phyloP scores from a whole-genome alignment of 441 rosid species.

The Hypseocharis bilobata region DNA sequence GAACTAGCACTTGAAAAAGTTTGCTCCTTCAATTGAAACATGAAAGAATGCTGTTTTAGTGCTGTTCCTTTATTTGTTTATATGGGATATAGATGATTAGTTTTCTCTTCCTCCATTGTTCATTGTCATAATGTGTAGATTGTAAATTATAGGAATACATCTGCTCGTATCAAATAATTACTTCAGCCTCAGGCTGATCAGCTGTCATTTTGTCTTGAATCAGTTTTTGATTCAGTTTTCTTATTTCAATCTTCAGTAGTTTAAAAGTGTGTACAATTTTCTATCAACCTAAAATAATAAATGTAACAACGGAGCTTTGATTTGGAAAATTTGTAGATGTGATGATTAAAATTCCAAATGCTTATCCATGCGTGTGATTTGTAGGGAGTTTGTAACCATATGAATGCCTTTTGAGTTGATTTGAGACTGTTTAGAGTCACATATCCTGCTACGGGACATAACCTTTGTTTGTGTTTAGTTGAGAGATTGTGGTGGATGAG shows the following conservation, averaged over 20 bases:
- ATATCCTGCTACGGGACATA: too few relatives aligned
- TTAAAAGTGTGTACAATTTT: background rate
- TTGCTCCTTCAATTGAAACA: conserved; percentile 24
- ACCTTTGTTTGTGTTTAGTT: too few relatives aligned
- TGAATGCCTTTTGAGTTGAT: too few relatives aligned
- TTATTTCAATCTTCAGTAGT: background rate
- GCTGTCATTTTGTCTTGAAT: background rate
- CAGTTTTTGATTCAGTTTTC: background rate
- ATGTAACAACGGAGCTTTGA: too few relatives aligned
- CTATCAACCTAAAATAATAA: background rate
- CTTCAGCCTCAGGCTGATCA: background rate
- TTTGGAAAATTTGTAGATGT: too few relatives aligned
- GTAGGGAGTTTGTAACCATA: too few relatives aligned
- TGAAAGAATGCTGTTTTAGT: background rate
- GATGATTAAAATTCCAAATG: too few relatives aligned
- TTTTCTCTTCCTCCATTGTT: background rate
- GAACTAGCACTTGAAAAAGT: conserved; percentile 58
- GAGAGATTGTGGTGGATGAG: too few relatives aligned
- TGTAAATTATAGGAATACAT: conserved; percentile 1
- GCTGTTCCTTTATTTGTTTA: conserved; percentile 6
- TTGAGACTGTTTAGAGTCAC: too few relatives aligned
- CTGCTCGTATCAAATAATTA: background rate
- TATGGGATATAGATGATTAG: conserved; percentile 19
- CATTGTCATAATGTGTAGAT: background rate
- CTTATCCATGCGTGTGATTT: too few relatives aligned